Evolutionary conservation across 805 yeast species (phyloP), one percentile per base, ranked within the genome.

Genomic region (Kazachstania martiniae): DNA sequence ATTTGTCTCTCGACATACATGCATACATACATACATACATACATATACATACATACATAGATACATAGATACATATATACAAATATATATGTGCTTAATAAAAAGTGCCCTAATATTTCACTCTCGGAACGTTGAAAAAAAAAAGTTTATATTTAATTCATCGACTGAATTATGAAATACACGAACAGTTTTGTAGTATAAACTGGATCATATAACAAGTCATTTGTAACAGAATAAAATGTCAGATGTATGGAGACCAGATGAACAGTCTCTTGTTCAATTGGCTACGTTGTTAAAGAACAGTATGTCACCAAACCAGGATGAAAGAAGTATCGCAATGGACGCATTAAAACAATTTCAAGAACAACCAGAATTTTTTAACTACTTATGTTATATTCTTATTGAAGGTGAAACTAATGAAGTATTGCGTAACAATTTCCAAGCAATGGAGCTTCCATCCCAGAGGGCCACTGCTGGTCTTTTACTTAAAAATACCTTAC

Each of bases 401-500:
- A 71, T 82, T 13, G 77, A 76, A 27, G 61, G 65, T 13, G 51
- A 52, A 8, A 60, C 68, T 8, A 44, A 59, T 18, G 74, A 73
- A 26, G 66, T 76, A 8, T 34, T 53, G 27, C 31, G 33, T 12
- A 24, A 44, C 1, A 44, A 43, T 8, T 47, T 49, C 19, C 29
- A 50, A 1, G 27, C 31, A 7, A 32, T 36, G 17, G 58, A 52
- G 15, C 27, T 53, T 22, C 45, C 47, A 17, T 47, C 47, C 18
- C 40, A 44, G 31, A 68, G 95, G 32, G 95, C 95, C 1, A 77
- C 94, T 0, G 89, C 96, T 1, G 98, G 97, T 8, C 58, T 87
- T 38, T 65, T 77, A 47, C 67, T 91, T 55, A 89, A 91, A 52
- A 89, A 87, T 56, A 71, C 71, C 39, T 59, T 86, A n/a, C 46